Base-by-base conservation (phyloP, 2,329 filamentous ascomycete genomes). In the Cryoendolithus antarcticus region DNA sequence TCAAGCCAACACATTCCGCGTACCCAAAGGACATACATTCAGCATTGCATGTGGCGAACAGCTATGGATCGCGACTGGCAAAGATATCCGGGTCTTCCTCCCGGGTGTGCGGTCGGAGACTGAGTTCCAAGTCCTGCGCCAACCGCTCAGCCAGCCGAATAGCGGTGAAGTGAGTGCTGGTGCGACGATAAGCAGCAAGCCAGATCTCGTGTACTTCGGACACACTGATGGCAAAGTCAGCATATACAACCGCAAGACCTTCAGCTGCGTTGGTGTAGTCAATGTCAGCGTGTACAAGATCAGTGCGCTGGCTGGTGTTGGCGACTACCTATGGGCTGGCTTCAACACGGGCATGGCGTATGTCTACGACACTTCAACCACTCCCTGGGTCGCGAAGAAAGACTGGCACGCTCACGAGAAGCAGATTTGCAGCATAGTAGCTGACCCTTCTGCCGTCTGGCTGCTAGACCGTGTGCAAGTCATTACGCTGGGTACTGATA, bases 241-340 rank as follows among this genome's bases (percentile, higher is more conserved):
- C 43, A 78, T 96, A n/a, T 96, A 93, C 61, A 89, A 85, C 2
- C 75, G 75, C 15, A 72, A 69, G 15, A 78, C 88, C 52, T 91
- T 82, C 56, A 65, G 76, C 1, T 94, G 85, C 51, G 56, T 93
- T n/a, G 77, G 75, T 4, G 70, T 93, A 29, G 67, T 96, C 44
- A 94, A 78, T 52, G 74, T 95, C 50, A 96, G 86, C 59, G 74
- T 88, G 9, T 96, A 93, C 71, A 96, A 95, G 62, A 93, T 98
- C 61, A 94, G 86, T 57, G 79, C 82, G 29, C 67, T 98, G 39
- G 75, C 79, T 2, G 84, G 86, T 6, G 82, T 86, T 3, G 88
- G 86, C 4, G 74, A 79, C 44, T 75, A 85, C 53, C 69, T 98
- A 1, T 98, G 91, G 91, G 86, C 86, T 21, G 89, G 81, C 2